Evolutionary conservation across 208 protist species (phyloP), one percentile per base, ranked within the genome.

Genomic region (Lotmaria passim): DNA sequence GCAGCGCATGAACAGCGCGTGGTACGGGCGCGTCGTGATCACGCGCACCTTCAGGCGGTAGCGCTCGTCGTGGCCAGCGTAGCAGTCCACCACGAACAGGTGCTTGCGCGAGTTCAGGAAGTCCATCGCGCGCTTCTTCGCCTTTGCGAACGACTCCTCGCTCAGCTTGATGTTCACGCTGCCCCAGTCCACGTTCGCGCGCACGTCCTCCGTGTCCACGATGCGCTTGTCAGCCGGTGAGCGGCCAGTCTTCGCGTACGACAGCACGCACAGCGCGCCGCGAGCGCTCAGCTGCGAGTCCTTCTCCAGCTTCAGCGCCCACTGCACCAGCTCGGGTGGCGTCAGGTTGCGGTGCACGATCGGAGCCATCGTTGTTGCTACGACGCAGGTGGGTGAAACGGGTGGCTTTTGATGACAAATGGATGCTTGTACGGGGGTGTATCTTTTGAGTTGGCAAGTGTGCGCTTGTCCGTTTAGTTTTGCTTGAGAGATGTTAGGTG

Each of bases 1-100:
- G 85, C 98, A 95, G 61, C 81, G 75, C 90, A 98, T 98, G 79
- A 99, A 99, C n/a, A 98, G 86, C 17, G 96, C 97, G 75, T 99
- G 97, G 77, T 98, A 98, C 15, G 97, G 95, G 6, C 91, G 77
- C 15, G 85, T 87, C 67, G 86, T 96, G 76, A 97, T 82, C 57
- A 98, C 86, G 63, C 96, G 92, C 63, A 98, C 92, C 79, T 98
- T 98, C 48, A 98, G 83, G 43, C 93, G 79, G 73, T 98, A 96
- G 26, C 90, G 81, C 67, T 86, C 72, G 73, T 98, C 96, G 82
- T 92, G 93, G 28, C 96, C 96, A 15, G 95, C 96, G 67, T 87
- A 98, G 51, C 83, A 93, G 81, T 99, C 97, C 69, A 98, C 78
- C 24, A 99, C 96, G 67, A 95, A 99, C 38, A 99, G 71, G 48